Conservation (phyloP, 2,329 filamentous ascomycete species). For the Aspergillus flavus region DNA sequence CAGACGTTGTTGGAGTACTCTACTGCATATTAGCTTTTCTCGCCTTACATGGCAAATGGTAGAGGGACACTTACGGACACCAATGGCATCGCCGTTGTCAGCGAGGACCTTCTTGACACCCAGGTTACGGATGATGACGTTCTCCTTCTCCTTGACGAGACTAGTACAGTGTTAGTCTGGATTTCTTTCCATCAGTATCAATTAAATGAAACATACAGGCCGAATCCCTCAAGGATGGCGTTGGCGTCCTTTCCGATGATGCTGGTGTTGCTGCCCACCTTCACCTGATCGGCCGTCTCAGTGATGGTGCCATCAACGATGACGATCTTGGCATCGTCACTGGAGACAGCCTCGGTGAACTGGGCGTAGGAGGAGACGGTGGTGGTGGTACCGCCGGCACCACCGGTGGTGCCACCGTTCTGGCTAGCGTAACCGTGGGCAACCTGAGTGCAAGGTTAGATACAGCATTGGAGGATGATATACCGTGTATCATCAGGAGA, state of each 20-base stretch:
- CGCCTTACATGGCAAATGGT: background rate
- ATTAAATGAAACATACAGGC: conserved; percentile 20
- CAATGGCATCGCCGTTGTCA: conserved; percentile 61
- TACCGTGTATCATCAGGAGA: background rate
- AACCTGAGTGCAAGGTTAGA: conserved; percentile 15
- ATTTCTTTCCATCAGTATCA: background rate
- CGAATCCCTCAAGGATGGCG: conserved; percentile 57
- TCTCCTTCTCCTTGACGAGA: conserved; percentile 57
- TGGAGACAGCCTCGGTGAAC: conserved; percentile 54
- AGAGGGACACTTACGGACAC: conserved; percentile 50
- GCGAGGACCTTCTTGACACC: conserved; percentile 61
- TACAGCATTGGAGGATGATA: background rate
- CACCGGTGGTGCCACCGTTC: conserved; percentile 59
- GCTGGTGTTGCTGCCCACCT: conserved; percentile 54
- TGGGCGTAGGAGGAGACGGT: conserved; percentile 57
- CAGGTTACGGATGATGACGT: conserved; percentile 67
- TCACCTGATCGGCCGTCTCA: conserved; percentile 46
- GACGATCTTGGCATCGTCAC: conserved; percentile 50
- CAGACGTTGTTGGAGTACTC: conserved; percentile 56
- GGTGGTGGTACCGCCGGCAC: conserved; percentile 56
- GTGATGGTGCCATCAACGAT: conserved; percentile 51
- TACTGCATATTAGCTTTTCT: conserved; percentile 1
- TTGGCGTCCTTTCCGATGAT: conserved; percentile 55
- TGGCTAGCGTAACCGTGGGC: conserved; percentile 50
- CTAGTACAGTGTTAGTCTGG: conserved; percentile 41